Conservation (phyloP, 345 rosid genomes). For the Cardamine chenopodiifolia region DNA sequence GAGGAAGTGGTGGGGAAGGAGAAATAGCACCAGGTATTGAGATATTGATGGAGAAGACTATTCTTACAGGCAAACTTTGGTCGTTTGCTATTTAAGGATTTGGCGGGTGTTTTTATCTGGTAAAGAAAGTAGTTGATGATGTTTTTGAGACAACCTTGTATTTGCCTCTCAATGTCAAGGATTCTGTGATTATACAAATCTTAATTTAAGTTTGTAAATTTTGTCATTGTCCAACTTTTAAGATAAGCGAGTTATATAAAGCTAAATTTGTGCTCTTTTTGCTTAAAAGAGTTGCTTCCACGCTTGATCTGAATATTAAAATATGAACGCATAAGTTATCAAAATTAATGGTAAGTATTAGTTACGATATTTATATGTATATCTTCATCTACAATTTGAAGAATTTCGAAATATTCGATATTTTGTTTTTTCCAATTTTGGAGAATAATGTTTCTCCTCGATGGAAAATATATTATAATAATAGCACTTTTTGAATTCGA, state of each 20-base stretch:
- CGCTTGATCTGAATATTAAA: conserved; percentile 3
- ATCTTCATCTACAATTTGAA: background rate
- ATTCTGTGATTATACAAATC: conserved; percentile 24
- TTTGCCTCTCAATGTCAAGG: conserved; percentile 16
- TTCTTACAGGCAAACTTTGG: conserved; percentile 41
- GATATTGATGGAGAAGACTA: conserved; percentile 28
- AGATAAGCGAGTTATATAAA: background rate
- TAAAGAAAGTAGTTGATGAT: conserved; percentile 24
- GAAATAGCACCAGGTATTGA: conserved; percentile 76
- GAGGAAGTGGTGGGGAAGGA: conserved; percentile 98
- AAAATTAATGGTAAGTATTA: background rate
- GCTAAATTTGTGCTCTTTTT: background rate
- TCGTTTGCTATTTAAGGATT: conserved; percentile 40
- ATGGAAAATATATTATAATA: background rate
- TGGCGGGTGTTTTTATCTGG: conserved; percentile 10
- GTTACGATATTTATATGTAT: background rate
- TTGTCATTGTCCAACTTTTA: background rate
- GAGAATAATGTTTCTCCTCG: background rate
- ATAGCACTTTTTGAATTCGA: background rate
- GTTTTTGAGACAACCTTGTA: conserved; percentile 18
- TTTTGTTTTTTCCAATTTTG: background rate
- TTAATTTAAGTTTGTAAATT: conserved; percentile 30
- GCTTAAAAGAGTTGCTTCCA: conserved; percentile 22
- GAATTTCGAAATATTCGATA: background rate
- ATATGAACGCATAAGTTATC: background rate